Evolutionary conservation across 345 rosid species (phyloP).

Genomic region (Lagerstroemia speciosa): DNA sequence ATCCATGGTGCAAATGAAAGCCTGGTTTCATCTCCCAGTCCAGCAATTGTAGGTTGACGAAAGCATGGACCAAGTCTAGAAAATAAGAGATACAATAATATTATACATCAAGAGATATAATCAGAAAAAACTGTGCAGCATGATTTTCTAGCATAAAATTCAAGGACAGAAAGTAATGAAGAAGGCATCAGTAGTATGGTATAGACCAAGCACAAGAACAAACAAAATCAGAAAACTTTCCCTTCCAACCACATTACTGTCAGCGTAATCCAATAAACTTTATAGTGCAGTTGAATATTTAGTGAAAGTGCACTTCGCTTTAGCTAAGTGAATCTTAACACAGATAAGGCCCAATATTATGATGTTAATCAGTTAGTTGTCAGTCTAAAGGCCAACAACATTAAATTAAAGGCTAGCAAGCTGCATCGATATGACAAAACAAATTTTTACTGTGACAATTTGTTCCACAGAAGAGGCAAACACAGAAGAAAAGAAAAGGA

Average conservation of each 20-base stretch:
- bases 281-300: no score
- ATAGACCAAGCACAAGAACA: neutral
- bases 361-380: no score
- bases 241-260: neutral
- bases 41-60: constrained; percentile 95
- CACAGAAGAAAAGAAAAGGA: no score
- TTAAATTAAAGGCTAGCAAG: no score
- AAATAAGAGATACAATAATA: neutral
- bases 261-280: no score
- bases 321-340: no score
- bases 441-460: no score
- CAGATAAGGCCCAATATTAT: no score
- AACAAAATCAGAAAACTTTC: neutral
- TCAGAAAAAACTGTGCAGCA: neutral
- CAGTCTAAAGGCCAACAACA: no score
- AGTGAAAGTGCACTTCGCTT: no score
- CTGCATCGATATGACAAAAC: no score
- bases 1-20: constrained; percentile 98
- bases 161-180: neutral
- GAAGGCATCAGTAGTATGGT: neutral
- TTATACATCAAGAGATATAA: neutral
- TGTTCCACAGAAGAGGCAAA: no score
- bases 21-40: constrained; percentile 86
- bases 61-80: constrained; percentile 93
- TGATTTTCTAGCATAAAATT: neutral